phyloP scores from a whole-genome alignment of 2,329 filamentous ascomycete species.

The Gremmenia infestans region DNA sequence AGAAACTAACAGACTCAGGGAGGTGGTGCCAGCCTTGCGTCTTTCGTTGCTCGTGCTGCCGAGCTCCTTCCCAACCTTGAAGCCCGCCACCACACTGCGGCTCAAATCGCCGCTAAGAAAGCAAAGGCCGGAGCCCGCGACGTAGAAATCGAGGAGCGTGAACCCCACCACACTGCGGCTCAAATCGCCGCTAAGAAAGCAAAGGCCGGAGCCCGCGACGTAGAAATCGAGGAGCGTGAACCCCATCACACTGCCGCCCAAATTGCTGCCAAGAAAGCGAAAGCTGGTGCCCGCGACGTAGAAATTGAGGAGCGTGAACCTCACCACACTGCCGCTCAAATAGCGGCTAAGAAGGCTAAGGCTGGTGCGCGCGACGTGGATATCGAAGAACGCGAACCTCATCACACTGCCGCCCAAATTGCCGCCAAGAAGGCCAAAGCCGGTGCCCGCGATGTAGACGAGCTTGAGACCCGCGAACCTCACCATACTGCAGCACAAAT shows the following conservation, averaged over 20 bases:
- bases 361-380: too few relatives aligned
- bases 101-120: conserved; percentile 10
- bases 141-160: background rate
- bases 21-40: background rate
- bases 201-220: conserved; percentile 1
- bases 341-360: too few relatives aligned
- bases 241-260: conserved; percentile 4
- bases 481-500: conserved; percentile 12
- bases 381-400: too few relatives aligned
- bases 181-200: conserved; percentile 13
- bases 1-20: background rate
- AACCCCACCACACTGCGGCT: conserved; percentile 9
- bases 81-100: conserved; percentile 9
- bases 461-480: conserved; percentile 1
- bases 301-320: too few relatives aligned
- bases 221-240: background rate
- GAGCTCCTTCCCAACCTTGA: background rate
- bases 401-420: too few relatives aligned
- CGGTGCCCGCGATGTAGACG: conserved; percentile 1
- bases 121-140: conserved; percentile 3
- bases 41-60: background rate
- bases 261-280: conserved; percentile 5
- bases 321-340: too few relatives aligned
- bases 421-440: conserved; percentile 1
- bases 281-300: too few relatives aligned